Conservation (phyloP, 306 rosid genomes). For the Quercus cerris region DNA sequence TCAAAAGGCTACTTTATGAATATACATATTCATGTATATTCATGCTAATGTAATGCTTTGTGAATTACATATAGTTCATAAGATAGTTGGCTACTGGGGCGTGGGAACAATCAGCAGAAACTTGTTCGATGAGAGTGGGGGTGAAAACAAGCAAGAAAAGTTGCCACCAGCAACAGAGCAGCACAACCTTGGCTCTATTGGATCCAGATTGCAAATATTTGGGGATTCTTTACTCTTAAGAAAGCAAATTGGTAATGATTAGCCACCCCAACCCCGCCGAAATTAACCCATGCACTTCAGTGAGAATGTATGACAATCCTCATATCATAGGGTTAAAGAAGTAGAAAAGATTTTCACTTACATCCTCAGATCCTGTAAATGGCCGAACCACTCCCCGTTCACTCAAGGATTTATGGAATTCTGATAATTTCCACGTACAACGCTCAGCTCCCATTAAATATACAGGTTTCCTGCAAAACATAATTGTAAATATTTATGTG, state of each 20-base stretch:
- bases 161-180: not conserved
- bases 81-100: not conserved
- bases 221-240: not conserved
- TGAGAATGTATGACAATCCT: not conserved
- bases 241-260: not conserved
- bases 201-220: not conserved
- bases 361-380: conserved; percentile 93
- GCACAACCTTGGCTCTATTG: not conserved
- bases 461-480: conserved; percentile 74
- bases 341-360: conserved; percentile 33
- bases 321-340: not conserved
- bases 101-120: not conserved
- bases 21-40: too few species aligned
- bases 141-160: not conserved
- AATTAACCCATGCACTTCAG: not conserved
- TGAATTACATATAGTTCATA: not conserved
- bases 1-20: too few species aligned
- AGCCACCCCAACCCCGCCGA: not conserved
- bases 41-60: not conserved
- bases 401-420: conserved; percentile 69
- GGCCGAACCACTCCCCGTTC: conserved; percentile 76
- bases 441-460: conserved; percentile 73
- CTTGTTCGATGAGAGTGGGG: not conserved
- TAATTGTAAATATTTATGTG: not conserved
- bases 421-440: conserved; percentile 86